phyloP scores from a whole-genome alignment of 306 rosid species.

The Herpetospermum pedunculosum region DNA sequence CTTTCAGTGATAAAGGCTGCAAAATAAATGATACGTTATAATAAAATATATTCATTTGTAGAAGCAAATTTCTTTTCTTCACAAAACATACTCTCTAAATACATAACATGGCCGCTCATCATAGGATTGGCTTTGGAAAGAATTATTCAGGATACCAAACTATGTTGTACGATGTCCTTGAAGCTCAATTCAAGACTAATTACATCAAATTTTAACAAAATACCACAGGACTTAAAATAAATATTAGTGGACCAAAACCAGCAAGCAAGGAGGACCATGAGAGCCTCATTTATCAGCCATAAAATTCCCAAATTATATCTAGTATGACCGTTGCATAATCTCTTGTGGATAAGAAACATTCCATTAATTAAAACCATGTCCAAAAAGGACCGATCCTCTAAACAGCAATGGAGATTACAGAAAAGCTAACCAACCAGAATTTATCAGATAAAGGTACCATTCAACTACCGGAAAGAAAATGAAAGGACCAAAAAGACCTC shows the following conservation, averaged over 20 bases:
- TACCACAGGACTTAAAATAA: not conserved
- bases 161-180: not conserved
- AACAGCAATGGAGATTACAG: not conserved
- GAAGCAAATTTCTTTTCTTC: not conserved
- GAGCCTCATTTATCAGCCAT: not conserved
- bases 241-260: not conserved
- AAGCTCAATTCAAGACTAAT: not conserved
- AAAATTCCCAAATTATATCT: not conserved
- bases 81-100: not conserved
- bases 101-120: not conserved
- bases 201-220: not conserved
- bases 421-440: not conserved
- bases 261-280: not conserved
- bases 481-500: not conserved
- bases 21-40: slow-evolving; percentile 22
- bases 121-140: not conserved
- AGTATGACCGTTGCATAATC: not conserved
- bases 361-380: not conserved
- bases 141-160: not conserved
- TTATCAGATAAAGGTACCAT: not conserved
- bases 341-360: not conserved
- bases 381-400: not conserved
- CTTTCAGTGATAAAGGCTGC: slow-evolving; percentile 33
- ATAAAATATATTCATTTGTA: not conserved
- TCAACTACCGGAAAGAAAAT: not conserved